Evolutionary conservation across 2,329 filamentous ascomycete genomes (phyloP), one percentile per base, ranked within the genome.

Genomic region (Pseudogymnoascus sp.): DNA sequence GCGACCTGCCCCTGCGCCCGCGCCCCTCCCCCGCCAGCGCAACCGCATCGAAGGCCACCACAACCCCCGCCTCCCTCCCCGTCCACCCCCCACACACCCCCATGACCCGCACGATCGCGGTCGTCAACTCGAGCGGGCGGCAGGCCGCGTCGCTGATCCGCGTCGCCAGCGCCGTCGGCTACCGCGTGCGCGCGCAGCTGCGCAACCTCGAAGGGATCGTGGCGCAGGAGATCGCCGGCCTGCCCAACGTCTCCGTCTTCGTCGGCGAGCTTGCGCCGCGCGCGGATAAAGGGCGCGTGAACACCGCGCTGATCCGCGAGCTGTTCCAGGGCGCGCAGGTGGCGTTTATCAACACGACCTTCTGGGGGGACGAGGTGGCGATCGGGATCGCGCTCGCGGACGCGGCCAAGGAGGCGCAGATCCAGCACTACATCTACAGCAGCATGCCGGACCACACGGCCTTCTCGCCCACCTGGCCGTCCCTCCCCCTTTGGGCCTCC

Each of bases 311-410:
- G 68, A 89, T 96, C 72, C 81, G 84, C 62, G 82, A 89, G 68
- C 82, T 97, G 19, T 97, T 97, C 80, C 80, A 83, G 38, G 91
- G 90, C 66, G 89, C 90, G 21, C 89, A 96, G 70, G 83, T 96
- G 61, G 95, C 95, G 65, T 99, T 97, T 76, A 92, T 97, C 79
- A 99, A 99, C 79, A 99, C 95, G 44, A 96, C 92, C 4, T 96
- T 96, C 71, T 96, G 96, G 79, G 95, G 93, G 61, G 92, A 97
- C 76, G 95, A 99, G 79, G 83, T 95, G 64, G 86, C 87, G 40
- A 96, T 97, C 69, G 95, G 95, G 67, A 88, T 89, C 74, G 89
- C 90, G 1, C 82, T 97, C 65, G 95, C 93, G 65, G 90, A 96
- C 72, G 92, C 91, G 13, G 93, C 93, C 62, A 93, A 95, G 75